Evolutionary conservation across 768 basidiomycete species (phyloP).

Genomic region (Sutorius australiensis): DNA sequence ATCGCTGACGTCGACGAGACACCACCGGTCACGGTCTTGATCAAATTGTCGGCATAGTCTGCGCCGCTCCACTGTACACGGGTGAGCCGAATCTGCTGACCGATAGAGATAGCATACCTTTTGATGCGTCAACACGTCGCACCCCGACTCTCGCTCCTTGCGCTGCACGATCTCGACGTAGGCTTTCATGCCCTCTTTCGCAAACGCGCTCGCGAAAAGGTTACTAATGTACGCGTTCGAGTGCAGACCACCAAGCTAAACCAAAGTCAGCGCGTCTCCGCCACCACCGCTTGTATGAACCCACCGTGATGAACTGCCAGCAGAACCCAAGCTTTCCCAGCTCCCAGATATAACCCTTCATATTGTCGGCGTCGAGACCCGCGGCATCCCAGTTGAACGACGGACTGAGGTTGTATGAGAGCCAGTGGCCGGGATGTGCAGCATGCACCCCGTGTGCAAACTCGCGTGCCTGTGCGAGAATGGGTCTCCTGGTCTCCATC

Average conservation of each 20-base stretch:
- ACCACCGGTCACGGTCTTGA: conserved; percentile 97
- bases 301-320: conserved; percentile 98
- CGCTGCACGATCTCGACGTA: conserved; percentile 95
- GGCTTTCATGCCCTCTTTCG: conserved; percentile 97
- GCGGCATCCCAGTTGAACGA: conserved; percentile 96
- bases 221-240: conserved; percentile 97
- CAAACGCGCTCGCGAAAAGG: conserved; percentile 82
- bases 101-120: conserved; percentile 50
- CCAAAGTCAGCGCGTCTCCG: conserved; percentile 1
- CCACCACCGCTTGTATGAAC: conserved; percentile 24
- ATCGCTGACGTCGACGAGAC: conserved; percentile 98
- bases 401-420: conserved; percentile 93
- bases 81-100: conserved; percentile 15
- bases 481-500: conserved; percentile 98
- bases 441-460: conserved; percentile 87
- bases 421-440: conserved; percentile 85
- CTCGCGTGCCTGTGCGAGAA: conserved; percentile 85
- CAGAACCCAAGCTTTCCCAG: conserved; percentile 94
- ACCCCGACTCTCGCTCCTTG: conserved; percentile 87
- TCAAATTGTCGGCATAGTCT: conserved; percentile 84
- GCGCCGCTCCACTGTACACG: conserved; percentile 83
- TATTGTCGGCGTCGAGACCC: conserved; percentile 79
- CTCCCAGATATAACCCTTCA: conserved; percentile 88
- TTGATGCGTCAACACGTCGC: conserved; percentile 97
- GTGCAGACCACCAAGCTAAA: conserved; percentile 90